Percentiles rank a stretch among this genome's conserved stretches.
phyloP scores from a whole-genome alignment of 2,329 filamentous ascomycete genomes.

The Pezicula neosporulosa region DNA sequence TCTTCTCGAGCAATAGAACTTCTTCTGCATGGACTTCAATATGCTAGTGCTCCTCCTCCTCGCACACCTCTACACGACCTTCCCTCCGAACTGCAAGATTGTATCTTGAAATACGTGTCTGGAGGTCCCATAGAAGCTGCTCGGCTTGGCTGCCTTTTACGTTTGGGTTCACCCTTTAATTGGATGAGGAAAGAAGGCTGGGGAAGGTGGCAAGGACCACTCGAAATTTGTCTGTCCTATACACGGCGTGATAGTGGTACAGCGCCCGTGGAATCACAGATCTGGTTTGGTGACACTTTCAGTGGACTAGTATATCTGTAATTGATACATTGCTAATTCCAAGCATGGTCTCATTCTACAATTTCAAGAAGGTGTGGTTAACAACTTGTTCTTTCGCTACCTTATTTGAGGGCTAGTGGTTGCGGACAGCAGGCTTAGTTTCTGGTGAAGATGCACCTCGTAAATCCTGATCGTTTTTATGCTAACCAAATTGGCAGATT shows the following conservation, averaged over 20 bases:
- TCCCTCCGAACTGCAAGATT: neutral
- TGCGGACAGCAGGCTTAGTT: too few species aligned
- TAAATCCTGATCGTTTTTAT: too few species aligned
- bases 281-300: neutral
- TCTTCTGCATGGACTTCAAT: neutral
- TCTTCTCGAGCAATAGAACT: neutral
- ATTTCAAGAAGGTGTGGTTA: too few species aligned
- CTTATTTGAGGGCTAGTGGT: too few species aligned
- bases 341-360: too few species aligned
- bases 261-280: neutral
- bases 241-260: neutral
- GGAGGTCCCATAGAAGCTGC: neutral
- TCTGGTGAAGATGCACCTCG: too few species aligned
- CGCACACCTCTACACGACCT: neutral
- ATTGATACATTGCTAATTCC: neutral
- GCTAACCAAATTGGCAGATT: too few species aligned
- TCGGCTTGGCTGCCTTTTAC: neutral
- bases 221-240: neutral
- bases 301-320: neutral
- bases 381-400: too few species aligned
- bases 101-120: neutral
- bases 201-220: neutral
- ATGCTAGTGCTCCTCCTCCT: neutral
- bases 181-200: neutral
- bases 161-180: neutral